Evolutionary conservation across 495 filamentous ascomycete genomes (phyloP), one percentile per base, ranked within the genome.

Genomic region (Podospora bellae-mahoneyi): DNA sequence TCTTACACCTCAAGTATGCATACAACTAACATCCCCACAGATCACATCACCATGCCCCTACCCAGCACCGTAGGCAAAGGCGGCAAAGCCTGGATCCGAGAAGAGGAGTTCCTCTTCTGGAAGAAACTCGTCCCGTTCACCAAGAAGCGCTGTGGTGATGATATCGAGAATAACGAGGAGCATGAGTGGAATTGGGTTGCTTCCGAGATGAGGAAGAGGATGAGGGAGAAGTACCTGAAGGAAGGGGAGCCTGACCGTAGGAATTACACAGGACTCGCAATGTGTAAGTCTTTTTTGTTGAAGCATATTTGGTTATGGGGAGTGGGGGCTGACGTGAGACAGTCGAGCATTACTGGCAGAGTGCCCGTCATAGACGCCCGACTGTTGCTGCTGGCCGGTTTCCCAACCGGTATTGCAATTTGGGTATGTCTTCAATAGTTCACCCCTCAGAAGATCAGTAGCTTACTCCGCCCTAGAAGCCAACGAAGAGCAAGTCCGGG

Each of bases 301-400:
- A 5, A 48, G 13, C 30, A 6, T 32, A 23, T 23, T 23, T 23
- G 23, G 23, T 23, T 23, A 23, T 23, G 23, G 23, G 23, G 23
- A 23, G 23, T 23, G 23, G 23, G 23, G 23, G 23, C 23, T 23
- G 23, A 23, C 23, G 23, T 23, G 23, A 23, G 23, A 3, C 15
- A 84, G 82, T 79, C 54, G 82, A 84, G 71, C 82, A 84, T 64
- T 83, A 75, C 61, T 83, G 78, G 66, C 78, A 80, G 68, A 84
- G 82, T 34, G 68, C 74, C 1, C 72, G 73, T 18, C 75, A 68
- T 1, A 60, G 70, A 2, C 71, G 74, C 7, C 66, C 68, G 44
- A 83, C 81, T 0, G 77, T 79, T 3, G 70, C 78, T 20, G 78
- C 74, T 48, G 39, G 39, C 9, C 39, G 39, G 2, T 48, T 3